Evolutionary conservation across 225 moss, liverwort and hornwort species (phyloP).

Genomic region (Physcomitrellopsis africana): DNA sequence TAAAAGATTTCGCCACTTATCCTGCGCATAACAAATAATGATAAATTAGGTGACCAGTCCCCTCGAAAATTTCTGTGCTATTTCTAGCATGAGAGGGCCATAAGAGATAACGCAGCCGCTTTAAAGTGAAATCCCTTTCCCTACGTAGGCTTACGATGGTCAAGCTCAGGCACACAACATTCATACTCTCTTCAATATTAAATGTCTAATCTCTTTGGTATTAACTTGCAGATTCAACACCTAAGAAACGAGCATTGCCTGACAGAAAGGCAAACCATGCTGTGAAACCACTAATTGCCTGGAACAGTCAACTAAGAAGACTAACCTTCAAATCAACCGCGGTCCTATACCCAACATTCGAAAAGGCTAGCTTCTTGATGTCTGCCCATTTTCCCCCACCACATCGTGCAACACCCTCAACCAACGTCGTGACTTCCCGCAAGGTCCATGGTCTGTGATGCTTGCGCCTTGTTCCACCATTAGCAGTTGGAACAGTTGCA

Average conservation of each 20-base stretch:
- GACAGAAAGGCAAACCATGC: no score
- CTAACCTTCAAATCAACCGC: constrained; percentile 72
- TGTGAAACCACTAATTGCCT: no score
- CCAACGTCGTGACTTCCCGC: constrained; percentile 74
- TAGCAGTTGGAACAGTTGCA: constrained; percentile 68
- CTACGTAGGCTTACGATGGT: no score
- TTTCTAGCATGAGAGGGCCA: no score
- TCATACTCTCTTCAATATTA: no score
- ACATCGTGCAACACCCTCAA: constrained; percentile 70
- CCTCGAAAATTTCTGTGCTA: no score
- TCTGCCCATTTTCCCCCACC: constrained; percentile 76
- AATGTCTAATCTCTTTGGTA: no score
- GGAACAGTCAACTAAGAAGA: neutral
- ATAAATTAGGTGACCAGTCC: neutral
- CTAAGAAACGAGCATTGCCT: neutral
- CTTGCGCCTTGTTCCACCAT: constrained; percentile 72
- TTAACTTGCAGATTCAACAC: neutral
- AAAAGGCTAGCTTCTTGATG: constrained; percentile 72
- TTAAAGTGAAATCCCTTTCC: no score
- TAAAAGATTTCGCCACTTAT: constrained; percentile 85
- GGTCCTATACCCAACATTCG: constrained; percentile 61
- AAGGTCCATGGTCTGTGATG: constrained; percentile 83
- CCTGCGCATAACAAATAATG: constrained; percentile 34
- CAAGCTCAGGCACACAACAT: no score
- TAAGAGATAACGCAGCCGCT: no score